These are phyloP conservation scores for Aspergillus sp. DNA, from an alignment of 2,329 filamentous ascomycete species.

Conservation along the genomic window DNA sequence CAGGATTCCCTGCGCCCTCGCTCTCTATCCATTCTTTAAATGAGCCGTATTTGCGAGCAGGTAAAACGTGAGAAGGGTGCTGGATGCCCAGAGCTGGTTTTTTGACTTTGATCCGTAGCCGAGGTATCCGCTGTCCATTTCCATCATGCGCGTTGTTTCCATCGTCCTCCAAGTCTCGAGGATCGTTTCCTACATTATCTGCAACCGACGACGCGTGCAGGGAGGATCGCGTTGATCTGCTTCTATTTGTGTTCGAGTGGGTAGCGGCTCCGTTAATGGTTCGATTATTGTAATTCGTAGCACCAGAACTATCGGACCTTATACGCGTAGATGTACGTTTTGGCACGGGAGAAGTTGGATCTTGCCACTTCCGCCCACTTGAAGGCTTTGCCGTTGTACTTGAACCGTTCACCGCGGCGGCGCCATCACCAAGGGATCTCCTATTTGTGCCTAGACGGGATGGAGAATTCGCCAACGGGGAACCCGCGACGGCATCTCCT, in stretches of 20 bases:
- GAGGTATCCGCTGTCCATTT: slow-evolving; percentile 29
- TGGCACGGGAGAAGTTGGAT: slow-evolving; percentile 29
- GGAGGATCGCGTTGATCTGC: slow-evolving; percentile 28
- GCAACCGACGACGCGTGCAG: slow-evolving; percentile 20
- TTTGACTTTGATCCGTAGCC: slow-evolving; percentile 50
- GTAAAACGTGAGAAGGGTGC: slow-evolving; percentile 52
- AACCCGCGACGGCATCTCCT: slow-evolving; percentile 28
- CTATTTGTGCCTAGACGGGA: slow-evolving; percentile 31
- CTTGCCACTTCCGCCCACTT: slow-evolving; percentile 20
- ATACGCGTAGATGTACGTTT: slow-evolving; percentile 28
- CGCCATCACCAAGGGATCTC: slow-evolving; percentile 30
- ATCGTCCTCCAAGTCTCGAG: background rate
- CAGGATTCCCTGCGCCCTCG: slow-evolving; percentile 48
- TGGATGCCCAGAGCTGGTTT: slow-evolving; percentile 52
- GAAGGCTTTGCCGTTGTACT: slow-evolving; percentile 24
- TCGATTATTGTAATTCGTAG: slow-evolving; percentile 18
- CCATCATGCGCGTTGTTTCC: slow-evolving; percentile 22
- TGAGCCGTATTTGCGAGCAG: slow-evolving; percentile 48
- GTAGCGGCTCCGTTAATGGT: slow-evolving; percentile 18
- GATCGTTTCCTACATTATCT: slow-evolving; percentile 14
- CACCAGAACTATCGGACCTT: slow-evolving; percentile 31
- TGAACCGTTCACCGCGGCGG: slow-evolving; percentile 32
- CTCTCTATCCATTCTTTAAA: slow-evolving; percentile 65
- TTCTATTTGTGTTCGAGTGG: slow-evolving; percentile 16
- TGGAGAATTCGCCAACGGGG: slow-evolving; percentile 30